These are phyloP conservation scores for Acanthamoeba castellanii DNA, from an alignment of 208 protist genomes.

Conservation along the genomic window DNA sequence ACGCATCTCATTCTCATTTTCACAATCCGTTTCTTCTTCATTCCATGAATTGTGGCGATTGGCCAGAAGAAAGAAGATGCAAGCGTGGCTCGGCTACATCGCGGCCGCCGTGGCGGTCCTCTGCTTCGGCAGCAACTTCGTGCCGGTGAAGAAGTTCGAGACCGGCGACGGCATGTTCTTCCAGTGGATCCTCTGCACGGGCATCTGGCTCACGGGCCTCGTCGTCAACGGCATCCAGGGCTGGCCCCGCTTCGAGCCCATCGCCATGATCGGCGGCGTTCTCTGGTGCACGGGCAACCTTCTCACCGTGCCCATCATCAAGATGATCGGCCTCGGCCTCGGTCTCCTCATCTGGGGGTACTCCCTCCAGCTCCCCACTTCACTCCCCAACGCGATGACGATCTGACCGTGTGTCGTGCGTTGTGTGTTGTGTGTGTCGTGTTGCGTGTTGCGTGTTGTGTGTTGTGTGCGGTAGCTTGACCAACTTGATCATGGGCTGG, in stretches of 20 bases:
- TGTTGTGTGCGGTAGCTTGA: neutral
- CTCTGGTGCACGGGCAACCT: conserved; percentile 77
- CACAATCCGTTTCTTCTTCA: no score
- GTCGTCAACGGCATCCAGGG: conserved; percentile 56
- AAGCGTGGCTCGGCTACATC: conserved; percentile 67
- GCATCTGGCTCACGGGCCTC: conserved; percentile 74
- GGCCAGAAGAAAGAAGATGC: neutral
- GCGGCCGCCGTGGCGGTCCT: conserved; percentile 50
- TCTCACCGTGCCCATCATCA: conserved; percentile 71
- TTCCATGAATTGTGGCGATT: no score
- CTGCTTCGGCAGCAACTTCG: conserved; percentile 77
- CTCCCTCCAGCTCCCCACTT: neutral
- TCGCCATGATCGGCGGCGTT: conserved; percentile 75
- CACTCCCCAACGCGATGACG: neutral
- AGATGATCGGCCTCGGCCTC: conserved; percentile 73
- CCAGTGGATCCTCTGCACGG: conserved; percentile 74
- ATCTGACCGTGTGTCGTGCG: no score
- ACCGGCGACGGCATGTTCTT: conserved; percentile 78
- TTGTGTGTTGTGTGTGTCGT: neutral
- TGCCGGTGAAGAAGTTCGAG: conserved; percentile 78
- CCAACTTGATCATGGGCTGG: conserved; percentile 73
- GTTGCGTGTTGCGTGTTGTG: no score
- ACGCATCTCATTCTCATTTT: no score
- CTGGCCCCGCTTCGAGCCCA: conserved; percentile 57
- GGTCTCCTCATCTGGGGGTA: conserved; percentile 76